Conservation (phyloP, 345 rosid species). For the Citrus glauca region DNA sequence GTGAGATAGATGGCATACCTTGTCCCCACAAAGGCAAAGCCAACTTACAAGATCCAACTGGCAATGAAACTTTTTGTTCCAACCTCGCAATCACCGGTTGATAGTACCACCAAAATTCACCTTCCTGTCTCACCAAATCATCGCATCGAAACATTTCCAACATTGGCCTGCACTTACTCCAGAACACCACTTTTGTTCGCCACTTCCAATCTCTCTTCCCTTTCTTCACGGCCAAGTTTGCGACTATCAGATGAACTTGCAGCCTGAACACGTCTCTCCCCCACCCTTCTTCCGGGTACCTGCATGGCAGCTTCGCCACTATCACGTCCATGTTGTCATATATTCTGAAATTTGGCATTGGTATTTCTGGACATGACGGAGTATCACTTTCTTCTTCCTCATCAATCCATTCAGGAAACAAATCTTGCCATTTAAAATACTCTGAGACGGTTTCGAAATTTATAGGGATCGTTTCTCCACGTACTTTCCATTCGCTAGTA, state of each 20-base stretch:
- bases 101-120: conserved; percentile 76
- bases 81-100: conserved; percentile 54
- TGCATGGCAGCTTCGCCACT: conserved; percentile 77
- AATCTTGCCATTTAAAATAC: conserved; percentile 60
- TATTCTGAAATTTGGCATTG: conserved; percentile 62
- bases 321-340: conserved; percentile 58
- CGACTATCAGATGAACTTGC: conserved; percentile 71
- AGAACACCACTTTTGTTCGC: conserved; percentile 65
- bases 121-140: conserved; percentile 68
- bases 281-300: conserved; percentile 78
- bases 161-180: conserved; percentile 92
- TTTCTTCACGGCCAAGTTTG: conserved; percentile 57
- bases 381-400: conserved; percentile 83
- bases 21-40: conserved; percentile 84
- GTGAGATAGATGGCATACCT: conserved; percentile 40
- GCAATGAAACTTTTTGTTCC: conserved; percentile 68
- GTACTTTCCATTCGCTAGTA: conserved; percentile 46
- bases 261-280: conserved; percentile 76
- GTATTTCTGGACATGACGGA: conserved; percentile 74
- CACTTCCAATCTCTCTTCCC: conserved; percentile 53
- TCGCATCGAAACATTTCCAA: conserved; percentile 78
- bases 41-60: conserved; percentile 76
- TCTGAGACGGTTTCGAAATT: conserved; percentile 55
- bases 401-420: conserved; percentile 97
- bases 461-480: conserved; percentile 52